Conservation (phyloP, 1,284 basidiomycete species). For the Sanghuangporus weigelae region DNA sequence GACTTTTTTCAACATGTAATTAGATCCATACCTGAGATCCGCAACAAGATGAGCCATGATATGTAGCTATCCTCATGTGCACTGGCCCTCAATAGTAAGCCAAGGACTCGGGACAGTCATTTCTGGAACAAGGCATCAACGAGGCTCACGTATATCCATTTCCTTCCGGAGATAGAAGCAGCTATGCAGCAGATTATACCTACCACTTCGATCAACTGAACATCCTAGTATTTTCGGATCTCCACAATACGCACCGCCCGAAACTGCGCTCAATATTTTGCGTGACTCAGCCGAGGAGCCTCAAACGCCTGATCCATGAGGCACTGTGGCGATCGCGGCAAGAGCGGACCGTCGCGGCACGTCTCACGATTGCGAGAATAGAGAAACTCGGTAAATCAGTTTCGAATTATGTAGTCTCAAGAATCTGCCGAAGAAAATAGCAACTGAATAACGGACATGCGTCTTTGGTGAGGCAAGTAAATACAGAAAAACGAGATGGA, state of each 20-base stretch:
- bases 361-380: not conserved
- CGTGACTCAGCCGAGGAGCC: not conserved
- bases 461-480: not conserved
- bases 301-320: not conserved
- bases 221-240: not conserved
- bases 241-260: not conserved
- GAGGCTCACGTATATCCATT: not conserved
- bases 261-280: not conserved
- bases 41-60: no score
- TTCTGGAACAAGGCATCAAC: no score
- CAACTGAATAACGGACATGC: not conserved
- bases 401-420: not conserved
- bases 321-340: not conserved
- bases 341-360: not conserved
- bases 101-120: no score
- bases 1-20: no score
- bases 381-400: not conserved
- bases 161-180: not conserved
- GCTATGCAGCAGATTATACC: no score
- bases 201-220: no score
- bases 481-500: not conserved
- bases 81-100: no score
- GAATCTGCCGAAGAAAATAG: not conserved
- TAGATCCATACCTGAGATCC: no score
- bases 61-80: no score